phyloP scores from a whole-genome alignment of 257 asterid species.

The Jacaranda copaia region DNA sequence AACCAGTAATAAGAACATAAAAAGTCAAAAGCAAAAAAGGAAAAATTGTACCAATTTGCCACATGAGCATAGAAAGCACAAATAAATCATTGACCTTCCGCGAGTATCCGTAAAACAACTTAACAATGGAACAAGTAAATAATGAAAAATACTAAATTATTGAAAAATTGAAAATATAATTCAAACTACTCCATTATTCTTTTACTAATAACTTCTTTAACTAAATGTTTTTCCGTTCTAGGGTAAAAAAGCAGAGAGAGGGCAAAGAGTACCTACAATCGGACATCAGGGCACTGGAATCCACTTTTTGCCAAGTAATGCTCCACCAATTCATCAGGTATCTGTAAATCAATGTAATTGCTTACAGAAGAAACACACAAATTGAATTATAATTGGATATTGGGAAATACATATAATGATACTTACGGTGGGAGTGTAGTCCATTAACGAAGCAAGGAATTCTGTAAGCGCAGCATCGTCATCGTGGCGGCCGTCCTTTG shows the following conservation, averaged over 20 bases:
- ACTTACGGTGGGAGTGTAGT: conserved; percentile 88
- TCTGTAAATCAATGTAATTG: conserved; percentile 49
- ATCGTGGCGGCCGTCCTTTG: conserved; percentile 78
- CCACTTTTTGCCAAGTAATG: conserved; percentile 96
- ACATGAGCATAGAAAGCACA: background rate
- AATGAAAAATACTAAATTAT: background rate
- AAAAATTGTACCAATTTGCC: background rate
- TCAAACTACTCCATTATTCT: background rate
- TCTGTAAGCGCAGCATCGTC: conserved; percentile 86
- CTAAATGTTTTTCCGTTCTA: conserved; percentile 1
- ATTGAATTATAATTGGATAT: background rate
- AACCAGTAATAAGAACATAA: background rate
- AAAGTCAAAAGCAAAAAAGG: background rate
- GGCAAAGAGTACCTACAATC: conserved; percentile 77
- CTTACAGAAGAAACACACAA: background rate
- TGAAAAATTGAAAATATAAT: conserved; percentile 1
- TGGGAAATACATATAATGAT: background rate
- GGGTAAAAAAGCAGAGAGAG: conserved; percentile 31
- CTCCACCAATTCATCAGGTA: conserved; percentile 98
- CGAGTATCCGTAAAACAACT: background rate
- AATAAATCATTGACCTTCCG: background rate
- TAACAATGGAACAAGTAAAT: background rate
- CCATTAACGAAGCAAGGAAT: conserved; percentile 92
- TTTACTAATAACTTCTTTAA: background rate
- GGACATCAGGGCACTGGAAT: conserved; percentile 95